A percentile compares a stretch with the other conserved stretches of the same genome.
Conservation (phyloP, 2,329 filamentous ascomycete genomes). For the Drechslerella coelobrocha region DNA sequence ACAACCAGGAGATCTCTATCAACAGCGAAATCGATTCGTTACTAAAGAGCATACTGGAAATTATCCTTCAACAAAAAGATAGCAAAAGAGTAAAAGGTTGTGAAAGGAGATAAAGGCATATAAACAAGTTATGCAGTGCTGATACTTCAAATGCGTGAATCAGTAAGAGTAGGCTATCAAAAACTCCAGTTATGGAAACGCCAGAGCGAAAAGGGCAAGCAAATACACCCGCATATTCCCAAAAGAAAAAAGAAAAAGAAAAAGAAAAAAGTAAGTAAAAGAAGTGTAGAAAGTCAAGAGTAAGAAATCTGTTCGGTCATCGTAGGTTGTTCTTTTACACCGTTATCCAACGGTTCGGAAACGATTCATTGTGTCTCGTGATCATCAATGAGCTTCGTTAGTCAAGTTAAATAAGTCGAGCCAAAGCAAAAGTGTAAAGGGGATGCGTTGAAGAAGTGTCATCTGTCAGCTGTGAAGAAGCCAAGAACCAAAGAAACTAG, state of each 20-base stretch:
- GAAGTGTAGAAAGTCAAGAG: not conserved
- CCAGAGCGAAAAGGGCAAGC: conserved; percentile 5
- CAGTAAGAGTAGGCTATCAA: not conserved
- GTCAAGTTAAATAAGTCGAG: conserved; percentile 15
- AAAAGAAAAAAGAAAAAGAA: conserved; percentile 2
- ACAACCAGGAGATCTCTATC: conserved; percentile 1
- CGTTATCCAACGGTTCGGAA: conserved; percentile 32
- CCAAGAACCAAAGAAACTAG: not conserved
- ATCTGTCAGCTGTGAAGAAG: conserved; percentile 5
- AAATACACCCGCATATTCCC: not conserved
- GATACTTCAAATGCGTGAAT: not conserved
- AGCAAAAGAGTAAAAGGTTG: not conserved
- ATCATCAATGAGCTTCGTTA: conserved; percentile 50
- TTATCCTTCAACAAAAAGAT: not conserved
- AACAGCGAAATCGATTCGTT: conserved; percentile 1
- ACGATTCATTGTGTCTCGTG: conserved; percentile 49
- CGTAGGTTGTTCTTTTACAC: conserved; percentile 4
- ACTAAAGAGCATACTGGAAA: not conserved
- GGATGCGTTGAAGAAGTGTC: conserved; percentile 4
- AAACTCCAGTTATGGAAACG: conserved; percentile 29
- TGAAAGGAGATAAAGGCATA: not conserved
- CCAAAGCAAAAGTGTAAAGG: conserved; percentile 9
- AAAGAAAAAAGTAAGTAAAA: conserved; percentile 4
- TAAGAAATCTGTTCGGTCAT: conserved; percentile 21
- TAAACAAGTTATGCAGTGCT: not conserved